A percentile compares a stretch with the other conserved stretches of the same genome.
phyloP scores from a whole-genome alignment of 169 alveolate species.

The Cryptosporidium bovis region DNA sequence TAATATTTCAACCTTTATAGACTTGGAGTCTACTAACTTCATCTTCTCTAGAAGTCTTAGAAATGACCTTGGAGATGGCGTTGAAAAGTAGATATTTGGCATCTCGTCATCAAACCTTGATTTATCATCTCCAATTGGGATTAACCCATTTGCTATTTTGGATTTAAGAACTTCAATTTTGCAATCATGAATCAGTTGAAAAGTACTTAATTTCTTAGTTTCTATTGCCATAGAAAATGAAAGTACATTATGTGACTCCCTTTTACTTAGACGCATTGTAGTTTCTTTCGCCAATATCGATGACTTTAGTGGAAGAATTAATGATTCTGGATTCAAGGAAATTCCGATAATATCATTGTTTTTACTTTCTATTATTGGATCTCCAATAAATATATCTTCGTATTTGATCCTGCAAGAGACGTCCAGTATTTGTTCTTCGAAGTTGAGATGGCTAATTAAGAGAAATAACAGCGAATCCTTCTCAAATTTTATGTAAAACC shows the following conservation, averaged over 20 bases:
- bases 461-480: conserved; percentile 21
- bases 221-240: conserved; percentile 67
- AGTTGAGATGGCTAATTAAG: conserved; percentile 24
- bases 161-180: conserved; percentile 60
- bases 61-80: conserved; percentile 48
- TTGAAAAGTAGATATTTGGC: conserved; percentile 47
- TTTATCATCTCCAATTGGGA: conserved; percentile 33
- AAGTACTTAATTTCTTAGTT: conserved; percentile 63
- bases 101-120: conserved; percentile 21
- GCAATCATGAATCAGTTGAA: conserved; percentile 57
- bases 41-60: conserved; percentile 52
- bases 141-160: conserved; percentile 19
- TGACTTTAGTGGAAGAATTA: conserved; percentile 60
- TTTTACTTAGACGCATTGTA: conserved; percentile 50
- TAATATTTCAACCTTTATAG: conserved; percentile 33
- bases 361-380: conserved; percentile 56
- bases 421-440: conserved; percentile 63
- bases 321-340: conserved; percentile 51
- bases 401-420: conserved; percentile 64
- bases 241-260: conserved; percentile 58
- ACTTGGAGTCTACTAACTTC: conserved; percentile 69
- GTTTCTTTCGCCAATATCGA: conserved; percentile 69
- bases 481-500: conserved; percentile 53
- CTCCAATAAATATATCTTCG: conserved; percentile 49
- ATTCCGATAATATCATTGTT: conserved; percentile 55